phyloP scores from a whole-genome alignment of 371 early-diverging fungal species.

The Blakeslea trispora region DNA sequence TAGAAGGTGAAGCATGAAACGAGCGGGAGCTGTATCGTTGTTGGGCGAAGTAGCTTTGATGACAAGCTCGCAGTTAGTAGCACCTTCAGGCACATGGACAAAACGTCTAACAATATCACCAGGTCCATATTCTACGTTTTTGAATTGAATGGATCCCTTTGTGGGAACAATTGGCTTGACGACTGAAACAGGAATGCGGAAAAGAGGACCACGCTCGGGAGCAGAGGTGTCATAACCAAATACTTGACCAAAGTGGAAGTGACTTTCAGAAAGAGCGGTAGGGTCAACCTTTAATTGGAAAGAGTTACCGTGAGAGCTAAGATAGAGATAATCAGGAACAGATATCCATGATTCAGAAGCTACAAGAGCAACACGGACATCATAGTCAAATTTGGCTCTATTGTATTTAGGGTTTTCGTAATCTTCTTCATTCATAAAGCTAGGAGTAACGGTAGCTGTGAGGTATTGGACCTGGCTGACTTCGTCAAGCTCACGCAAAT shows the following conservation, averaged over 20 bases:
- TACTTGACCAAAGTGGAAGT: constrained; percentile 80
- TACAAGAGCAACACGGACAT: constrained; percentile 77
- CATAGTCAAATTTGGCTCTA: constrained; percentile 72
- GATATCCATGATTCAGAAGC: constrained; percentile 77
- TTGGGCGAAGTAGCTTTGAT: constrained; percentile 39
- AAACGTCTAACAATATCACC: constrained; percentile 82
- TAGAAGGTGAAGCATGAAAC: constrained; percentile 65
- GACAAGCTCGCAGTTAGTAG: constrained; percentile 67
- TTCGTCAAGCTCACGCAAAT: constrained; percentile 81
- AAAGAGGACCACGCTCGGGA: constrained; percentile 78
- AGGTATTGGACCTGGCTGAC: constrained; percentile 64
- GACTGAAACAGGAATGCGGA: constrained; percentile 89
- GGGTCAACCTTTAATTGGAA: constrained; percentile 86
- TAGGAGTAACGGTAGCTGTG: constrained; percentile 67
- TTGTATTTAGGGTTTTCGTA: constrained; percentile 61
- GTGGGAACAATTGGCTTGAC: constrained; percentile 72
- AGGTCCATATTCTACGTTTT: constrained; percentile 69
- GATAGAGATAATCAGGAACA: constrained; percentile 76
- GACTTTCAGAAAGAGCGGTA: constrained; percentile 69
- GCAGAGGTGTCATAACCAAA: constrained; percentile 77
- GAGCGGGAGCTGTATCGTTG: constrained; percentile 53
- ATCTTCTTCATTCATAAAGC: constrained; percentile 73
- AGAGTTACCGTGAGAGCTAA: constrained; percentile 67
- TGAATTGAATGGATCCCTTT: constrained; percentile 54
- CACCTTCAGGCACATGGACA: constrained; percentile 79